Evolutionary conservation across 495 filamentous ascomycete species (phyloP).

Genomic region (Cenococcum geophilum): DNA sequence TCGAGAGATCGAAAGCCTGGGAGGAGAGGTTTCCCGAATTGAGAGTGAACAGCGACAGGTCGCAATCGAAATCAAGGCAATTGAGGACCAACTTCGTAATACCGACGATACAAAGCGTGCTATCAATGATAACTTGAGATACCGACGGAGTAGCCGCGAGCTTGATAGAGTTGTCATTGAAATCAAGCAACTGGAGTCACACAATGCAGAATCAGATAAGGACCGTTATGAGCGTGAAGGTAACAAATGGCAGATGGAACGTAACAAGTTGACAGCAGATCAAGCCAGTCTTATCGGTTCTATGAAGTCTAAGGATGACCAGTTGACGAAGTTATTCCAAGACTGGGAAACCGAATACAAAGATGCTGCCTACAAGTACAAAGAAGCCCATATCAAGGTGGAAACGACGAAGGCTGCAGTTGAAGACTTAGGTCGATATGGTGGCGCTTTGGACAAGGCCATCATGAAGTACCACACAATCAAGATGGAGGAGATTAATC

Average conservation of each 20-base stretch:
- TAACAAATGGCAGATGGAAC: constrained; percentile 51
- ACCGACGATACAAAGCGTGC: constrained; percentile 71
- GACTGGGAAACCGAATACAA: constrained; percentile 87
- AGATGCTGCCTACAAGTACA: constrained; percentile 73
- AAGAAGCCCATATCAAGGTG: constrained; percentile 82
- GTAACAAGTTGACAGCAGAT: constrained; percentile 55
- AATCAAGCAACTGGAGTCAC: constrained; percentile 67
- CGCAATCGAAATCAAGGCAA: constrained; percentile 63
- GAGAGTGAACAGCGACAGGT: constrained; percentile 63
- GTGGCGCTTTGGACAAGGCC: constrained; percentile 77
- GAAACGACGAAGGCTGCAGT: constrained; percentile 89
- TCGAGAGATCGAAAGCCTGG: constrained; percentile 59
- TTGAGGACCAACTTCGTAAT: constrained; percentile 70
- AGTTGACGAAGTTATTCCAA: constrained; percentile 57
- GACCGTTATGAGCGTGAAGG: constrained; percentile 66
- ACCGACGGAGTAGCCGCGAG: constrained; percentile 63
- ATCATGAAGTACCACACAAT: constrained; percentile 93
- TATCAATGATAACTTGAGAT: constrained; percentile 80
- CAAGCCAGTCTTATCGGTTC: constrained; percentile 60
- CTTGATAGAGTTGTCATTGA: constrained; percentile 60
- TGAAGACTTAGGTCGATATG: constrained; percentile 79
- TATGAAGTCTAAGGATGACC: constrained; percentile 75
- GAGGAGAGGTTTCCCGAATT: constrained; percentile 56
- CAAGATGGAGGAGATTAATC: constrained; percentile 99
- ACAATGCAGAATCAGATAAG: constrained; percentile 77